These are phyloP conservation scores for Colletotrichum eleusines DNA, from an alignment of 2,329 filamentous ascomycete genomes.

Conservation along the genomic window DNA sequence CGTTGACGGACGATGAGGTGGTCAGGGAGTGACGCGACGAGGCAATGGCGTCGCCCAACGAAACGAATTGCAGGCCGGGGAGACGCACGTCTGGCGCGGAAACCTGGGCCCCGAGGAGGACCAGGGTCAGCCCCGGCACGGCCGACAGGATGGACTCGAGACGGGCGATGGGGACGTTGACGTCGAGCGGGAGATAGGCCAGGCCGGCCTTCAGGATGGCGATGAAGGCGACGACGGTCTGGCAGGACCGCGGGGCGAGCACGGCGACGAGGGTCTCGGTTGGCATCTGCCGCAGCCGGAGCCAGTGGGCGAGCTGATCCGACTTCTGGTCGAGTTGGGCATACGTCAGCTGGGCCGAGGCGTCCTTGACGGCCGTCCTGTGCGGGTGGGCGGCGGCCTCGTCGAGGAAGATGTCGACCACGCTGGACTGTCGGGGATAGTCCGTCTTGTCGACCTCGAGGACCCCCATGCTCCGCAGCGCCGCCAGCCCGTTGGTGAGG, in stretches of 20 bases:
- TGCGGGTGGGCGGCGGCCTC: conserved; percentile 42
- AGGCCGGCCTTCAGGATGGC: conserved; percentile 47
- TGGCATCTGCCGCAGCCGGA: neutral
- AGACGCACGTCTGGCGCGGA: conserved; percentile 13
- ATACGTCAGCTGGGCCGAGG: conserved; percentile 41
- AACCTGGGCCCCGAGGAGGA: conserved; percentile 38
- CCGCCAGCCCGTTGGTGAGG: conserved; percentile 1
- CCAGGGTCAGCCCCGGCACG: conserved; percentile 8
- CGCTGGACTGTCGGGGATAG: conserved; percentile 43
- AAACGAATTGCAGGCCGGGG: conserved; percentile 33
- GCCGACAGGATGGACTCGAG: conserved; percentile 43
- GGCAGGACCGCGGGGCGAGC: conserved; percentile 44
- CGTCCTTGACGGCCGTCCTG: conserved; percentile 43
- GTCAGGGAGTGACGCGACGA: neutral
- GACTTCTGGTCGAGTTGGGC: conserved; percentile 42
- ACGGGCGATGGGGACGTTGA: conserved; percentile 40
- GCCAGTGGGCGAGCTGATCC: conserved; percentile 35
- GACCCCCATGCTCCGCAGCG: conserved; percentile 41
- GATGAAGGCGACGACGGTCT: conserved; percentile 44
- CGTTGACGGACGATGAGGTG: neutral
- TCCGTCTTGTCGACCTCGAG: conserved; percentile 36
- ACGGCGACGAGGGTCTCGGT: conserved; percentile 43
- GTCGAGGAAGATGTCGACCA: conserved; percentile 45
- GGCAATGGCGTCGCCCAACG: conserved; percentile 23
- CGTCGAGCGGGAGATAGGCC: conserved; percentile 46